Evolutionary conservation across 345 rosid species (phyloP), one percentile per base, ranked within the genome.

Genomic region (Mercurialis annua): DNA sequence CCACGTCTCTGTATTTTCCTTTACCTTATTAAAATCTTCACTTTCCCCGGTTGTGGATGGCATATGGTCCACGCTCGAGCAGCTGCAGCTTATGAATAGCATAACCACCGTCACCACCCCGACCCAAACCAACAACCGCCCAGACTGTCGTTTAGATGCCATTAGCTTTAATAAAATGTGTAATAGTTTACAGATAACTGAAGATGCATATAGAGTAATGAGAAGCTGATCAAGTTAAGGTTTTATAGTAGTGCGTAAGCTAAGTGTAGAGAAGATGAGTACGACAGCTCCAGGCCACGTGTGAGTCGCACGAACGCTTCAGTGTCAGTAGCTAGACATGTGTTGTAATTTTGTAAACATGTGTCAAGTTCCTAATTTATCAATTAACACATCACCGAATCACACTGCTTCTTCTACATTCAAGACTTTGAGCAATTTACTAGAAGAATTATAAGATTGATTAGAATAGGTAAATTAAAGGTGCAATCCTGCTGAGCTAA

Each of bases 1-100:
- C 88, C 86, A 86, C 0, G 88, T 75, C 68, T 78, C 90, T 3
- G 86, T 49, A 3, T 55, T 64, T 24, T 70, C 55, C 59, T 67
- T 73, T 2, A 53, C 11, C 47, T 61, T 54, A 1, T 30, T 40
- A 8, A 27, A 55, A 36, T 76, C 77, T 33, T 61, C 63, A 0
- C 46, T 61, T 20, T 72, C 80, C 9, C 73, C 75, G 5, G 64
- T 47, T 0, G 48, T 58, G 0, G 76, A 55, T 0, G 78, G 75
- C 66, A 50, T 61, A 57, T 72, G 80, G 21, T 66, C 81, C 0
- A 72, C 62, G 31, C 60, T 68, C 6, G 66, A 33, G 69, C 78
- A n/a, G 15, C 61, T 18, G 42, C 73, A 62, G 11, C 67, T 5
- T 26, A 58, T 40, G 2, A 59, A 57, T 0, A 64, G 34, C 34